Base-by-base conservation (phyloP, 257 asterid species). In the Primulina eburnea region DNA sequence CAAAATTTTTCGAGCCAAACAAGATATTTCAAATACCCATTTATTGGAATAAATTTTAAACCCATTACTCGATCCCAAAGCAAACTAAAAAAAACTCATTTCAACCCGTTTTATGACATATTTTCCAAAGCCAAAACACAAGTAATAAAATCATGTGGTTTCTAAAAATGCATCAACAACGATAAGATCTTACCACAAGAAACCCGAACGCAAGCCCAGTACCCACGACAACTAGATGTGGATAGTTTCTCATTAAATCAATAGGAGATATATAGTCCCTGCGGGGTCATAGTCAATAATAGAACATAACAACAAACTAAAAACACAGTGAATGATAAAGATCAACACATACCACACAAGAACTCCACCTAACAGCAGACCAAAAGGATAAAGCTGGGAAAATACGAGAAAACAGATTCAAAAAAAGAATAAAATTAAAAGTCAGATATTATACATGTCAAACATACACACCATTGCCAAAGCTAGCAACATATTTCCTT, bases 171-270 rank as follows among this genome's bases (percentile, higher is more conserved):
- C 67, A 68, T 67, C 50, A 12, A 60, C 33, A 59, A 62, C 35
- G 52, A 60, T 61, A 30, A 58, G n/a, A 73, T 69, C 87, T 71
- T 82, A 92, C 98, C 97, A 90, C 97, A 64, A 88, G 95, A 75
- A 88, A 90, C 63, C 97, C 97, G 56, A 90, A 90, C 28, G 97
- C 93, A 73, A 90, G 93, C 64, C 97, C 97, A 40, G 85, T 83
- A 24, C 95, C 97, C 62, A 86, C 55, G 12, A 90, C 64, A 55
- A 88, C 68, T 58, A 83, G 65, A 71, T 88, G 90, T 8, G 95
- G 92, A 71, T 88, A 90, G 34, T 35, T 80, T 68, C 75, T 81
- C 40, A 90, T 72, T 68, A 88, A 34, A 72, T 87, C 87, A 60
- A 71, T 64, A 30, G 97, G 92, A 70, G 97, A 90, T 74, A 90